These are phyloP conservation scores for Cocos nucifera DNA, from an alignment of 176 grass and related monocot genomes.

Conservation along the genomic window DNA sequence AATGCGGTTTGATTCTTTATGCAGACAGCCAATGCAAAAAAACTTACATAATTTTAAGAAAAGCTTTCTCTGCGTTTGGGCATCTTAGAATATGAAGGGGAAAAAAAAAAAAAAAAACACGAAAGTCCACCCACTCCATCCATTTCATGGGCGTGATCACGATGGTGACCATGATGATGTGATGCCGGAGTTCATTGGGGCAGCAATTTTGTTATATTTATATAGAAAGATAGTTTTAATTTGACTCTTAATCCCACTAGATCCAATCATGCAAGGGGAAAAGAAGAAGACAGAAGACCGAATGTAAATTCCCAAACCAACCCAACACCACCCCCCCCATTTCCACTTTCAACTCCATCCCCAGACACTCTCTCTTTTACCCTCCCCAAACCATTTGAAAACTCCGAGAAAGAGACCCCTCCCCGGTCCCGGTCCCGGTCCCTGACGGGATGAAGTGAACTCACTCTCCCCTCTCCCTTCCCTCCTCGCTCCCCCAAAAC, in stretches of 20 bases:
- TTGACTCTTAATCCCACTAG: slow-evolving; percentile 41
- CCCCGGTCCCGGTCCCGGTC: neutral
- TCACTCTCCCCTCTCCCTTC: neutral
- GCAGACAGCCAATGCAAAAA: too few relatives aligned
- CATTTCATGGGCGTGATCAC: too few relatives aligned
- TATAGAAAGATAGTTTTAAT: slow-evolving; percentile 3
- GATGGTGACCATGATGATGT: too few relatives aligned
- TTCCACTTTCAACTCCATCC: slow-evolving; percentile 18
- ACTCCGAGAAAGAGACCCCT: slow-evolving; percentile 22
- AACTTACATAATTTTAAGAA: too few relatives aligned
- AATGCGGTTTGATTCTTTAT: too few relatives aligned
- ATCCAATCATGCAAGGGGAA: slow-evolving; percentile 30
- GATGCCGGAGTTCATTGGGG: too few relatives aligned
- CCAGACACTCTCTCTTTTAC: slow-evolving; percentile 10
- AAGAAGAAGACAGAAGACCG: neutral
- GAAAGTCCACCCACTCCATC: too few relatives aligned
- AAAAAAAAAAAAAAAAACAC: too few relatives aligned
- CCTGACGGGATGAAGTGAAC: too few relatives aligned
- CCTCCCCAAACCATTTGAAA: slow-evolving; percentile 52
- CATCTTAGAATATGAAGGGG: too few relatives aligned
- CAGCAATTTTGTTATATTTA: too few relatives aligned
- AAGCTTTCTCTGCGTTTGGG: too few relatives aligned
- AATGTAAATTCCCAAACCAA: neutral
- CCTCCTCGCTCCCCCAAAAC: neutral
- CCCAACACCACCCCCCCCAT: neutral